Conservation (phyloP, 2,329 filamentous ascomycete genomes). For the Ophiocordyceps polyrhachis-furcata region DNA sequence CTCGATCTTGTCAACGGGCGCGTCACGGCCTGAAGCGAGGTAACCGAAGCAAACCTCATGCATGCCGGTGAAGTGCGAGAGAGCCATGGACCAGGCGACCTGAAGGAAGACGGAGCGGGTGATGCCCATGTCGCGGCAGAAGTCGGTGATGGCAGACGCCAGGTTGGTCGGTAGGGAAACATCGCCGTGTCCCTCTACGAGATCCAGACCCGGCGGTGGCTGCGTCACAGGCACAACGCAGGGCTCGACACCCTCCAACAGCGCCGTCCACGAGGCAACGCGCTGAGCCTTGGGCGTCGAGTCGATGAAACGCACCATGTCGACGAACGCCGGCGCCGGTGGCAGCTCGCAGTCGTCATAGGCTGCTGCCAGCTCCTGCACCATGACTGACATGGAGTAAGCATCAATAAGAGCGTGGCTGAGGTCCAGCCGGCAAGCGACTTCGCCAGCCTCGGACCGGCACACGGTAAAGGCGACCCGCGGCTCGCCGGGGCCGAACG, state of each 20-base stretch:
- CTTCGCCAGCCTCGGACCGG: conserved; percentile 1
- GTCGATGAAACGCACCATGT: conserved; percentile 2
- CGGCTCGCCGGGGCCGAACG: conserved; percentile 2
- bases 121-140: conserved; percentile 19
- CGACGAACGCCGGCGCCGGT: not conserved
- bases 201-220: not conserved
- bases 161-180: not conserved
- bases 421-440: conserved; percentile 12
- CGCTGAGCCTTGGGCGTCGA: conserved; percentile 1
- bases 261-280: conserved; percentile 3
- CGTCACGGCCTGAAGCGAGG: conserved; percentile 32
- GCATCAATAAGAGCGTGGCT: conserved; percentile 15
- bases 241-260: conserved; percentile 2
- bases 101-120: conserved; percentile 32
- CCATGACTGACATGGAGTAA: conserved; percentile 10
- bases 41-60: conserved; percentile 34
- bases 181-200: not conserved
- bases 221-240: conserved; percentile 3
- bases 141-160: conserved; percentile 4
- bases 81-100: conserved; percentile 30
- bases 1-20: conserved; percentile 26
- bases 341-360: conserved; percentile 7
- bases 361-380: conserved; percentile 9
- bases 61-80: conserved; percentile 26
- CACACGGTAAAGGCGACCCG: conserved; percentile 4